Conservation (phyloP, 257 asterid genomes). For the Jacaranda copaia region DNA sequence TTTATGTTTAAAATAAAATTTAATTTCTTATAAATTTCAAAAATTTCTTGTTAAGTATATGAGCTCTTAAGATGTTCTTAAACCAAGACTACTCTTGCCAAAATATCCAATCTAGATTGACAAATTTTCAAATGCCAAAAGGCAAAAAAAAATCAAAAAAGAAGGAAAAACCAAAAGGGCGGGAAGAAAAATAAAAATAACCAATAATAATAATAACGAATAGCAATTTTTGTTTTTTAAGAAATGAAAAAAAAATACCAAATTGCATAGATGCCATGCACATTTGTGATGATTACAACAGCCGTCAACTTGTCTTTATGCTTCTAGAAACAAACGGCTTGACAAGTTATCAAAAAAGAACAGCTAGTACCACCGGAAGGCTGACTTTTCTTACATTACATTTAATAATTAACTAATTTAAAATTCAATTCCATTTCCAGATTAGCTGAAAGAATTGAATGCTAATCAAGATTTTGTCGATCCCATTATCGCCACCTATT, state of each 20-base stretch:
- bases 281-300: conserved; percentile 15
- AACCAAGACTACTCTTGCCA: no score
- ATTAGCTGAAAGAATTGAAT: conserved; percentile 7
- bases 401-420: not conserved
- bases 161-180: no score
- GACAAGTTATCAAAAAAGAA: conserved; percentile 20
- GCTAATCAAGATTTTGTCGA: conserved; percentile 6
- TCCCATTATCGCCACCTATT: conserved; percentile 49
- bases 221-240: no score
- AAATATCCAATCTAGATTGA: no score
- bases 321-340: conserved; percentile 40
- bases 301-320: conserved; percentile 14
- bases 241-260: not conserved
- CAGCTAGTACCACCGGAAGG: not conserved
- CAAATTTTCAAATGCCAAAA: no score
- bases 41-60: no score
- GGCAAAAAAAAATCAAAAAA: no score
- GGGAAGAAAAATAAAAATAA: no score
- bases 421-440: not conserved
- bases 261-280: conserved; percentile 11
- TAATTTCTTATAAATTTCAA: no score
- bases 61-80: no score
- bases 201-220: no score
- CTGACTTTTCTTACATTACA: conserved; percentile 28
- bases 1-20: no score